Evolutionary conservation across 129 eudicot species (phyloP).

Genomic region (Sambucus nigra): DNA sequence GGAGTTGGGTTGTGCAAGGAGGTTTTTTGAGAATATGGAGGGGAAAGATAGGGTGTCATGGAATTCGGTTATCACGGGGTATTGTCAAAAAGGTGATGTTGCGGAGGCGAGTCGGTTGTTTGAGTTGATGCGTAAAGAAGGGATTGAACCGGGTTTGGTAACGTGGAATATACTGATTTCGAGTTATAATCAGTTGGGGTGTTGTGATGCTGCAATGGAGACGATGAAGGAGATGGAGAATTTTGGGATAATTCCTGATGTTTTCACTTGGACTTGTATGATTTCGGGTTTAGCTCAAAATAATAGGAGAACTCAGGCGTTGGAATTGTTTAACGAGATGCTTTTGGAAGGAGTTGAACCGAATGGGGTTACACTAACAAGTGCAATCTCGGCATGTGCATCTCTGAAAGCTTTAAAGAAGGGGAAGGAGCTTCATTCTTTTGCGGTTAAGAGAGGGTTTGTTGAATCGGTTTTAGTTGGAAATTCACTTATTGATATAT

Average conservation of each 20-base stretch:
- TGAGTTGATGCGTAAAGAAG: constrained; percentile 32
- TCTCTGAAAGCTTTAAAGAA: constrained; percentile 29
- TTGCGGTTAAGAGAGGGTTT: constrained; percentile 31
- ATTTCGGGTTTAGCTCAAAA: constrained; percentile 40
- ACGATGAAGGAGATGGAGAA: constrained; percentile 43
- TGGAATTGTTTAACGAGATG: constrained; percentile 48
- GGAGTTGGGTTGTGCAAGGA: constrained; percentile 27
- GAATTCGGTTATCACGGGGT: constrained; percentile 55
- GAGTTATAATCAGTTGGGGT: constrained; percentile 39
- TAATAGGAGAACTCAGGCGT: constrained; percentile 28
- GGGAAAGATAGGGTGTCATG: constrained; percentile 57
- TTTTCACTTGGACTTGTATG: constrained; percentile 50
- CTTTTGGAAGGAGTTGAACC: constrained; percentile 36
- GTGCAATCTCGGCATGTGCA: constrained; percentile 66
- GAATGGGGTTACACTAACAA: constrained; percentile 43
- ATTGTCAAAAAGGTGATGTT: constrained; percentile 34
- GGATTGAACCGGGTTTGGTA: constrained; percentile 38
- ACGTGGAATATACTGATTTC: constrained; percentile 54
- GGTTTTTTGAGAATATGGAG: constrained; percentile 47
- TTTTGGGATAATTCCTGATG: constrained; percentile 36
- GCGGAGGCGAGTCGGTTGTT: constrained; percentile 36
- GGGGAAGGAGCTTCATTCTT: constrained; percentile 43
- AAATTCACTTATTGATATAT: constrained; percentile 64
- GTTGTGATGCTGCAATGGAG: constrained; percentile 38
- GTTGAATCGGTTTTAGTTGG: constrained; percentile 43